Evolutionary conservation across 2,329 filamentous ascomycete species (phyloP), one percentile per base, ranked within the genome.

Genomic region (Ophiostoma sp.): DNA sequence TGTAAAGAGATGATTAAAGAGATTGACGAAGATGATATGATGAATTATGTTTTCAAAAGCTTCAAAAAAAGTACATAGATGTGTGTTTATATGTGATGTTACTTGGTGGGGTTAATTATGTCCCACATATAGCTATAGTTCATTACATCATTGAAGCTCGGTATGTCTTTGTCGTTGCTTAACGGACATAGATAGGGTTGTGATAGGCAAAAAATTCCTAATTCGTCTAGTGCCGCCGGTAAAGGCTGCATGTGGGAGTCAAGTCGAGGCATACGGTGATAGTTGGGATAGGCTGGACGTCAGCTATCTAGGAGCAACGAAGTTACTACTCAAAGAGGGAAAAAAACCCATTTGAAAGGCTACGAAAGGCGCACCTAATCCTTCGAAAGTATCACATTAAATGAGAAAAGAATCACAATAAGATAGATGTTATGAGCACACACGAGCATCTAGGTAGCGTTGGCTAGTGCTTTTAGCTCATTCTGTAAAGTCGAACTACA

Each of bases 171-270:
- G 62, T 39, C 35, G 35, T 23, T 27, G 35, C 20, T n/a, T 41
- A 23, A n/a, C 62, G 62, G 33, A 23, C 33, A 65, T 65, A 65
- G 62, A 65, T 65, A 65, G 62, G 62, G 1, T 13, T 65, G 17
- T 65, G 35, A 39, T 39, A 65, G 62, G 62, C 62, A 65, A 35
- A 65, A 65, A 41, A 41, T 65, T 23, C 62, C 62, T 65, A 65
- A 23, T 65, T 41, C 20, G 62, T 65, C 62, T 65, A 65, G 62
- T 23, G 62, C 62, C 62, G 62, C 62, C 62, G 62, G 35, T 41
- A 65, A 65, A 39, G 17, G 60, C 60, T 39, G 23, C 4, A 64
- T 35, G 20, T 20, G 60, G 60, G 60, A 33, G 15, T 36, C 60
- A 36, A n/a, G 10, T 54, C 10, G 57, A 27, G 57, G 11, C 23